Evolutionary conservation across 139 green algal genomes (phyloP), one percentile per base, ranked within the genome.

Genomic region (Micractinium sp.): DNA sequence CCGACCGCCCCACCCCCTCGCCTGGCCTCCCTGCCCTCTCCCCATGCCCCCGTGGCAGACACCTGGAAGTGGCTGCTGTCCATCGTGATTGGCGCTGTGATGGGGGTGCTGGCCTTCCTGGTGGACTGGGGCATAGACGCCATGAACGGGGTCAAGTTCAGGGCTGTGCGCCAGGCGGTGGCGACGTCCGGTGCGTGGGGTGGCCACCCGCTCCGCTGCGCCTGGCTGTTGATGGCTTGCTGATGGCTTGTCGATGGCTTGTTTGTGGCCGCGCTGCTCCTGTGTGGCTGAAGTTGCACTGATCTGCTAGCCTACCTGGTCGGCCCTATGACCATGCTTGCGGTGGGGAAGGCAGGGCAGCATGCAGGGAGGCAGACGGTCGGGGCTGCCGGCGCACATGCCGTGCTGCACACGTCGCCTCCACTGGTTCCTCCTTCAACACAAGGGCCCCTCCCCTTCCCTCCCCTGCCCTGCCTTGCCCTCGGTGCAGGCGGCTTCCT

Each of bases 21-120:
- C 47, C 9, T 56, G 73, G n/a, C 73, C 73, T 25, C 73, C 31
- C 73, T 13, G 1, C 31, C 0, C 41, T 13, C 69, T 41, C 18
- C 1, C 67, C 1, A 22, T 39, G n/a, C 29, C 73, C 73, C n/a
- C 16, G 31, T 18, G 31, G 14, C 86, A 74, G 76, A 83, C 14
- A 82, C 85, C 3, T 90, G 61, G 79, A 69, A 82, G 35, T 95
- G 92, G 89, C 33, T 82, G n/a, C 81, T 91, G 20, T 56, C 84
- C 69, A 91, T 92, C 36, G n/a, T 93, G 25, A 95, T 96, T 74
- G 94, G 94, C 1, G 63, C 93, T 2, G 77, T 76, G 23, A 95
- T 95, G 92, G 94, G 94, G 3, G 27, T 93, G 2, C 73, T 91
- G 33, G 91, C 91, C 13, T 96, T 96, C 79, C n/a, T 92, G 39